phyloP scores from a whole-genome alignment of 768 basidiomycete species.

The Lentinula boryana region DNA sequence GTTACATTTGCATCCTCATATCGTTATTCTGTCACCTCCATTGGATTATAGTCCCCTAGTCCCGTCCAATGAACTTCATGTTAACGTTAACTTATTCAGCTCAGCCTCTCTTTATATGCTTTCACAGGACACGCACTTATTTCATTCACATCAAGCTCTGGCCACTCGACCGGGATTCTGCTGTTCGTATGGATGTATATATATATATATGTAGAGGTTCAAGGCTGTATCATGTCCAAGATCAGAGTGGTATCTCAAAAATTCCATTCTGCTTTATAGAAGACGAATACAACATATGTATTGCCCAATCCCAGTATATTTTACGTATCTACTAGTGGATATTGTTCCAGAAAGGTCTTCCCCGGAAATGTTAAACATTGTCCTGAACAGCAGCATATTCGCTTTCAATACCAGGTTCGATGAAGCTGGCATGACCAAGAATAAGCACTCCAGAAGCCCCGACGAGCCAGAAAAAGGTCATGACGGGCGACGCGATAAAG shows the following conservation, averaged over 20 bases:
- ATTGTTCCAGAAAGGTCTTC: not conserved
- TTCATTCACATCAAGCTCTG: not conserved
- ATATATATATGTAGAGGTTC: too few relatives aligned
- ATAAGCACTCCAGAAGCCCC: conserved; percentile 83
- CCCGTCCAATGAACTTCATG: not conserved
- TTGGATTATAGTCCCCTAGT: not conserved
- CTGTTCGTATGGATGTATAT: too few relatives aligned
- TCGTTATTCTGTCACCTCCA: not conserved
- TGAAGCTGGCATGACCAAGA: conserved; percentile 77
- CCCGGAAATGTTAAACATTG: conserved; percentile 35
- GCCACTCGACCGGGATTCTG: too few relatives aligned
- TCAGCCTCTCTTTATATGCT: not conserved
- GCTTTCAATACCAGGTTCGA: conserved; percentile 94
- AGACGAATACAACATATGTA: not conserved
- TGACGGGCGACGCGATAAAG: conserved; percentile 68
- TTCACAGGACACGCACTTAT: not conserved
- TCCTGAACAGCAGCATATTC: conserved; percentile 84
- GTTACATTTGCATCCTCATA: not conserved
- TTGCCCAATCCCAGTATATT: not conserved
- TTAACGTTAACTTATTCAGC: not conserved
- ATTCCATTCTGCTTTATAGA: too few relatives aligned
- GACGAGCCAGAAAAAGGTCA: conserved; percentile 92
- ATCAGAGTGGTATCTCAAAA: too few relatives aligned
- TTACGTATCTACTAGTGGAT: not conserved
- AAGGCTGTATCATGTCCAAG: too few relatives aligned